A percentile compares a stretch with the other conserved stretches of the same genome.
These are phyloP conservation scores for Ulota crispa DNA, from an alignment of 225 moss, liverwort and hornwort genomes.

Conservation along the genomic window DNA sequence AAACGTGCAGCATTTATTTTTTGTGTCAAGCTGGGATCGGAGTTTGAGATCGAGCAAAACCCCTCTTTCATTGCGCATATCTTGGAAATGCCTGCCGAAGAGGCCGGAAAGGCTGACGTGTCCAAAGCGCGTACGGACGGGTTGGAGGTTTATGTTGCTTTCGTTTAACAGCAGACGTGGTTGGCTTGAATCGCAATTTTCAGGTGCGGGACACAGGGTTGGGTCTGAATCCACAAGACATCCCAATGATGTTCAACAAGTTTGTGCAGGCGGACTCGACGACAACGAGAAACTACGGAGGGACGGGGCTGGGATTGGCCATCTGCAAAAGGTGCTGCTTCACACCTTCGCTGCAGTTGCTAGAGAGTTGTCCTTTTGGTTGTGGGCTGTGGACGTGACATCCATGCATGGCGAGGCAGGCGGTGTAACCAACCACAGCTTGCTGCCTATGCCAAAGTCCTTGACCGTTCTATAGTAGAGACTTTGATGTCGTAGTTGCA, in stretches of 20 bases:
- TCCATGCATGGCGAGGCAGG: background rate
- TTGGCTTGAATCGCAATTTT: conserved; percentile 6
- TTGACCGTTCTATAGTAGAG: background rate
- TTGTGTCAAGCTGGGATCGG: background rate
- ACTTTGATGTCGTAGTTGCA: background rate
- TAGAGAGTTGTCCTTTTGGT: background rate
- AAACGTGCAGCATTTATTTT: background rate
- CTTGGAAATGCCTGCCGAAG: background rate
- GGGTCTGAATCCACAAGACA: conserved; percentile 78
- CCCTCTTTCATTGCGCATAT: background rate
- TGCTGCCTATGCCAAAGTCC: background rate
- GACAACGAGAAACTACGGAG: conserved; percentile 93
- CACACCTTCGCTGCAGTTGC: conserved; percentile 2
- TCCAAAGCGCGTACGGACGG: background rate
- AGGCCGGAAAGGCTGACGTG: background rate
- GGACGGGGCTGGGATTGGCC: conserved; percentile 91
- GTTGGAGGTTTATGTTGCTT: background rate
- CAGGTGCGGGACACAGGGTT: conserved; percentile 94
- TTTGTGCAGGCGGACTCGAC: conserved; percentile 97
- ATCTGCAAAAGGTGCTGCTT: conserved; percentile 79
- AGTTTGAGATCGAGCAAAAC: background rate
- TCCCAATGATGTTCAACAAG: conserved; percentile 92
- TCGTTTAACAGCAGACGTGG: background rate
- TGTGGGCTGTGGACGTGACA: background rate
- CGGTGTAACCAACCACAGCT: background rate